Evolutionary conservation across 2,329 filamentous ascomycete genomes (phyloP).

Genomic region (Cladobotryum protrusum): DNA sequence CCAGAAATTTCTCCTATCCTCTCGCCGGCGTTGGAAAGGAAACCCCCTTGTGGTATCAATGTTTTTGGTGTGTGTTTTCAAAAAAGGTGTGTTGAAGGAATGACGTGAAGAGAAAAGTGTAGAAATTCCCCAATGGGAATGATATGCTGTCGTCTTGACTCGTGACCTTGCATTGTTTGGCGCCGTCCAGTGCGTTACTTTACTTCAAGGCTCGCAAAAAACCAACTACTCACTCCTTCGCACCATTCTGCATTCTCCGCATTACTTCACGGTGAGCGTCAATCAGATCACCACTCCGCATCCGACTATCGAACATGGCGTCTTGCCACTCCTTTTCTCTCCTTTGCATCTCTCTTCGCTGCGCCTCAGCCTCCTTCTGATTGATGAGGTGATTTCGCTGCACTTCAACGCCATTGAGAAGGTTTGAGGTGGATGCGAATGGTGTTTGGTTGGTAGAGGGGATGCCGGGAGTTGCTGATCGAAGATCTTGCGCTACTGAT

Average conservation of each 20-base stretch:
- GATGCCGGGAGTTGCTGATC: conserved; percentile 32
- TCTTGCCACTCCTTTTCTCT: conserved; percentile 53
- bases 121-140: neutral
- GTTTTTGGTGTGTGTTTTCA: too few relatives aligned
- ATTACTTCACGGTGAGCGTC: conserved; percentile 74
- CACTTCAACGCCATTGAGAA: conserved; percentile 39
- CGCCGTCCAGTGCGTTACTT: neutral
- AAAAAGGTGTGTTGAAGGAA: neutral
- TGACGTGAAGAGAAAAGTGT: neutral
- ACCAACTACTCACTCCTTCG: conserved; percentile 25
- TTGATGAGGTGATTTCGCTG: conserved; percentile 51
- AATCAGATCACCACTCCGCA: conserved; percentile 69
- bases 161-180: neutral
- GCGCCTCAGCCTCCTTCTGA: conserved; percentile 57
- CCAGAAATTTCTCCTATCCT: too few relatives aligned
- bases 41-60: neutral
- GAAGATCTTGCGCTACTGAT: conserved; percentile 58
- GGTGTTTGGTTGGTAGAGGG: conserved; percentile 33
- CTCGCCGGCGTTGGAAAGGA: neutral
- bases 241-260: conserved; percentile 63
- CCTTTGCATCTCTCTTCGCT: conserved; percentile 52
- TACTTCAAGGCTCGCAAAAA: conserved; percentile 4
- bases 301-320: conserved; percentile 63
- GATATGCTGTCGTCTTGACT: conserved; percentile 1
- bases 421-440: conserved; percentile 28